phyloP scores from a whole-genome alignment of 2,329 filamentous ascomycete genomes.

The Calonectria pauciramosa region DNA sequence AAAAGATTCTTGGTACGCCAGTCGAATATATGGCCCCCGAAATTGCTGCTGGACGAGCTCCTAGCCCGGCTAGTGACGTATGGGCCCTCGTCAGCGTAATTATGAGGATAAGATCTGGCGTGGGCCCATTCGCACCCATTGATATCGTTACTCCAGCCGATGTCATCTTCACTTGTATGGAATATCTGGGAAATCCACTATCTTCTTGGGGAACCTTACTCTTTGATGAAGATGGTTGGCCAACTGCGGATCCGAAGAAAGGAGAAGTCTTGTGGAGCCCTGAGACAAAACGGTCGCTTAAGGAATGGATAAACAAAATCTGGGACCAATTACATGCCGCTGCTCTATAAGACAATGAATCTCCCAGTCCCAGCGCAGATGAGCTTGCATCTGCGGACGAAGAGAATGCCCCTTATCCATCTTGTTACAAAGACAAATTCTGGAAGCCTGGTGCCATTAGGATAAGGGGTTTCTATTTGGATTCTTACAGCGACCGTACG shows the following conservation, averaged over 20 bases:
- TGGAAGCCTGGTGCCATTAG: constrained; percentile 29
- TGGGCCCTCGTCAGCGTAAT: constrained; percentile 30
- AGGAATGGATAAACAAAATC: constrained; percentile 13
- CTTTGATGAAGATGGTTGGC: constrained; percentile 22
- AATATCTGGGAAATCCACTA: constrained; percentile 27
- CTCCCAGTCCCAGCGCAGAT: too few relatives aligned
- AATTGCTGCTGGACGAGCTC: not conserved
- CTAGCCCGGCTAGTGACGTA: constrained; percentile 20
- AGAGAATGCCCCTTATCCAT: not conserved
- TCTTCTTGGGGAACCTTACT: constrained; percentile 16
- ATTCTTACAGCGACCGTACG: constrained; percentile 22
- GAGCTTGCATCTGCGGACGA: too few relatives aligned
- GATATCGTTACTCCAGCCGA: constrained; percentile 20
- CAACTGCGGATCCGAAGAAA: not conserved
- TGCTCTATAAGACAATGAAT: too few relatives aligned
- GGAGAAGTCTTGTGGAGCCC: not conserved
- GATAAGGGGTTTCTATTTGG: constrained; percentile 10
- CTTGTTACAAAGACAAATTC: constrained; percentile 20
- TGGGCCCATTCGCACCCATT: constrained; percentile 15
- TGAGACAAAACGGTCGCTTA: not conserved
- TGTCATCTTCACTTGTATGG: constrained; percentile 10
- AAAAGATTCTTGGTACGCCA: not conserved
- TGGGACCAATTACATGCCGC: too few relatives aligned
- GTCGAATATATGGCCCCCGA: not conserved
- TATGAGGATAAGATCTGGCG: constrained; percentile 21